These are phyloP conservation scores for Tricholomella constricta DNA, from an alignment of 768 basidiomycete species.

Conservation along the genomic window DNA sequence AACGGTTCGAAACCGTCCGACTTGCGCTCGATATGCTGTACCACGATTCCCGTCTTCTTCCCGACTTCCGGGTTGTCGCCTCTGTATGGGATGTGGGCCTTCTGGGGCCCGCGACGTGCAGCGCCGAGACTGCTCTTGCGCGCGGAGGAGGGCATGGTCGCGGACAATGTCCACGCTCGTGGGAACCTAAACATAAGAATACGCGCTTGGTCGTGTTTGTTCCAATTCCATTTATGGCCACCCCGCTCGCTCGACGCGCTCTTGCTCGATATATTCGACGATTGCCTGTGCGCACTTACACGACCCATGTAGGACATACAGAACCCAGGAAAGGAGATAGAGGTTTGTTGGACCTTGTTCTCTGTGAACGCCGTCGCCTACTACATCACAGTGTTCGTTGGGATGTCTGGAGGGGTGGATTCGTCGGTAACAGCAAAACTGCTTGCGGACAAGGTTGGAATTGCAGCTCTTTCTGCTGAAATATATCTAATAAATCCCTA, in stretches of 20 bases:
- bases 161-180: constrained; percentile 3
- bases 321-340: constrained; percentile 32
- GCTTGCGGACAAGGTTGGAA: constrained; percentile 64
- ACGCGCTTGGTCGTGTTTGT: constrained; percentile 24
- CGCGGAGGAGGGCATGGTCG: constrained; percentile 42
- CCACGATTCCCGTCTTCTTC: constrained; percentile 77
- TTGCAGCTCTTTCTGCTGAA: background rate
- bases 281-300: constrained; percentile 9
- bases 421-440: constrained; percentile 87
- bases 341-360: constrained; percentile 18
- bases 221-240: constrained; percentile 16
- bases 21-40: constrained; percentile 66
- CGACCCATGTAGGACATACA: constrained; percentile 6
- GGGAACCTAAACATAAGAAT: constrained; percentile 12
- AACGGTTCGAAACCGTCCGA: constrained; percentile 86
- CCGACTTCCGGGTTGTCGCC: constrained; percentile 78
- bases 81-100: constrained; percentile 74
- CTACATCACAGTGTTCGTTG: constrained; percentile 67
- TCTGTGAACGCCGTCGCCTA: background rate
- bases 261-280: constrained; percentile 19
- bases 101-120: constrained; percentile 57
- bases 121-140: constrained; percentile 49
- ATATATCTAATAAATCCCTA: constrained; percentile 24
- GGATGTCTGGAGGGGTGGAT: constrained; percentile 96
- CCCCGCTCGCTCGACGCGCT: constrained; percentile 3